Base-by-base conservation (phyloP, 2,329 filamentous ascomycete species). In the Elsinoe necatrix region DNA sequence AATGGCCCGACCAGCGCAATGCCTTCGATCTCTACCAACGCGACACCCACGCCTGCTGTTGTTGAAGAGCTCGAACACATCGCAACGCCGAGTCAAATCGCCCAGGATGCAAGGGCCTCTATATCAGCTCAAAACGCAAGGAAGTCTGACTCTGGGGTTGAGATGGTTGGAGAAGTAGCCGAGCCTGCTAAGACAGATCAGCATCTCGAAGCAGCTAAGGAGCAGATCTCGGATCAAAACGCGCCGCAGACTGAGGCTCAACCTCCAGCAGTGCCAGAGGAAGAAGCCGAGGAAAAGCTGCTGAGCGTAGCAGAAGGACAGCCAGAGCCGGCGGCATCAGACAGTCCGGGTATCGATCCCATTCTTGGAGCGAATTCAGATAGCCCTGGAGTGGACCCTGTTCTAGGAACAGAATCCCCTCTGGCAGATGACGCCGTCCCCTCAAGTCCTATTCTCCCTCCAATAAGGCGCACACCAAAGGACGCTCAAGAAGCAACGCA, bases 141-240 rank as follows among this genome's bases (percentile, higher is more conserved):
- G 21, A 77, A 79, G 58, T 71, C 76, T 21, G 82, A 83, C 63
- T 81, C 81, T 37, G 80, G 74, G 11, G 75, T 81, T 58, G 77
- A 75, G 25, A 72, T 83, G 57, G 76, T 81, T 7, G 20, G 11
- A 29, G 52, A 45, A 14, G 52, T 25, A 9, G 16, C 35, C 9
- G 23, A 29, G 25, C 35, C 34, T 11, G 16, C 11, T 11, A 14
- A 18, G 14, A 16, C 50, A 12, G 31, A 37, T 37, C 16, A 21
- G 25, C 31, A 54, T 9, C 11, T n/a, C 3, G 29, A 7, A 4
- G 5, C 12, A 37, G n/a, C 23, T 21, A 27, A 37, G 27, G 45
- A 50, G 45, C 23, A 31, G 12, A 9, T 18, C 34, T 7, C 31
- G 23, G 27, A 35, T 12, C 20, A 45, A 45, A 20, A 45, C 9